These are phyloP conservation scores for Fusarium illudens DNA, from an alignment of 2,329 filamentous ascomycete species.

Conservation along the genomic window DNA sequence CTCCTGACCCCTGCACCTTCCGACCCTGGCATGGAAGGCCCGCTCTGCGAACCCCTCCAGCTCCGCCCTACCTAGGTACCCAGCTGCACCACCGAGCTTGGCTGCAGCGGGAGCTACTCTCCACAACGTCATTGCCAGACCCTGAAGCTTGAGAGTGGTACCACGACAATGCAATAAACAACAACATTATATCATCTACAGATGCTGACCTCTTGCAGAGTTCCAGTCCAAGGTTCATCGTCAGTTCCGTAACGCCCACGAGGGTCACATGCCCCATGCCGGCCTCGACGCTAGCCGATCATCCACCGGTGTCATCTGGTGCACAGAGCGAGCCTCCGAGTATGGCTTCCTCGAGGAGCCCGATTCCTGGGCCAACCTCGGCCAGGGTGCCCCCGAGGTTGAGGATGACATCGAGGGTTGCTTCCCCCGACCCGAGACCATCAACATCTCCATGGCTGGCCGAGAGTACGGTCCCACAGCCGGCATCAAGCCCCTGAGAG, in stretches of 20 bases:
- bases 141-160: neutral
- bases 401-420: constrained; percentile 92
- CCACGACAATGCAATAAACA: neutral
- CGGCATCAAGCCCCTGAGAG: constrained; percentile 88
- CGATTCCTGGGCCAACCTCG: constrained; percentile 87
- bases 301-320: constrained; percentile 95
- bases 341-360: constrained; percentile 88
- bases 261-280: constrained; percentile 89
- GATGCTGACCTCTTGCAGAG: constrained; percentile 61
- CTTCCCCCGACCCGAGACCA: constrained; percentile 80
- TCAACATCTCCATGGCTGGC: constrained; percentile 80
- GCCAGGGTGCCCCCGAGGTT: constrained; percentile 92
- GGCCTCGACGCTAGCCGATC: constrained; percentile 88
- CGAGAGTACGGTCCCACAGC: constrained; percentile 94
- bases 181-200: neutral
- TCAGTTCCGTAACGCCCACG: constrained; percentile 88
- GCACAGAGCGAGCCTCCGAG: constrained; percentile 84
- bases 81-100: constrained; percentile 17
- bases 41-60: constrained; percentile 26
- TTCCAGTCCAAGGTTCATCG: constrained; percentile 83
- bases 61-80: constrained; percentile 14
- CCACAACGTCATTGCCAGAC: constrained; percentile 33
- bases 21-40: constrained; percentile 27
- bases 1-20: constrained; percentile 28
- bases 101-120: constrained; percentile 18